These are phyloP conservation scores for Cajanus cajan DNA, from an alignment of 306 rosid species.

Conservation along the genomic window DNA sequence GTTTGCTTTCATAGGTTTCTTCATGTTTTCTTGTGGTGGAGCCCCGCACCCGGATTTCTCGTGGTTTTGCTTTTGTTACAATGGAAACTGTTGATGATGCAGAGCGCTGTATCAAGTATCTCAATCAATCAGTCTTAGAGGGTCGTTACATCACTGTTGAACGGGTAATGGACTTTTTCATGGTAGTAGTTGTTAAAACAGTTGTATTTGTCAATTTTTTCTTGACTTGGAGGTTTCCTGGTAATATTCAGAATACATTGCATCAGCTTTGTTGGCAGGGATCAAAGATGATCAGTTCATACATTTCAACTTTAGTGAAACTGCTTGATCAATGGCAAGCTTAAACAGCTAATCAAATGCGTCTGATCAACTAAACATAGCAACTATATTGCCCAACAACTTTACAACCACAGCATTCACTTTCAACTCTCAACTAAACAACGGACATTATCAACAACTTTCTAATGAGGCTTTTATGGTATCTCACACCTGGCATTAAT, in stretches of 20 bases:
- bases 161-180: constrained; percentile 52
- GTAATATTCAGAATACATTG: constrained; percentile 84
- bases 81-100: constrained; percentile 75
- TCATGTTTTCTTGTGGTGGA: constrained; percentile 87
- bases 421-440: constrained; percentile 78
- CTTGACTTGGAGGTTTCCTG: constrained; percentile 88
- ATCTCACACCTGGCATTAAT: constrained; percentile 62
- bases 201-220: constrained; percentile 33
- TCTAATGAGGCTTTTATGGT: constrained; percentile 82
- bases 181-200: constrained; percentile 19
- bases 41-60: constrained; percentile 73
- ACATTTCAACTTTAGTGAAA: constrained; percentile 85
- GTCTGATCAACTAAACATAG: constrained; percentile 66
- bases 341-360: constrained; percentile 78
- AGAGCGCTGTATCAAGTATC: constrained; percentile 67
- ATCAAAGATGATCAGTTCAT: constrained; percentile 89
- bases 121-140: constrained; percentile 78
- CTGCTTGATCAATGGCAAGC: constrained; percentile 90
- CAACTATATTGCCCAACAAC: constrained; percentile 67
- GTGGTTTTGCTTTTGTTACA: constrained; percentile 86
- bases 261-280: constrained; percentile 91
- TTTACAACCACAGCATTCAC: constrained; percentile 86
- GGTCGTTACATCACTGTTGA: constrained; percentile 86
- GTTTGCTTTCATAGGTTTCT: constrained; percentile 51
- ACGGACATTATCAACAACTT: constrained; percentile 87